Evolutionary conservation across 352 stramenopile genomes (phyloP).

Genomic region (Phytophthora quininea): DNA sequence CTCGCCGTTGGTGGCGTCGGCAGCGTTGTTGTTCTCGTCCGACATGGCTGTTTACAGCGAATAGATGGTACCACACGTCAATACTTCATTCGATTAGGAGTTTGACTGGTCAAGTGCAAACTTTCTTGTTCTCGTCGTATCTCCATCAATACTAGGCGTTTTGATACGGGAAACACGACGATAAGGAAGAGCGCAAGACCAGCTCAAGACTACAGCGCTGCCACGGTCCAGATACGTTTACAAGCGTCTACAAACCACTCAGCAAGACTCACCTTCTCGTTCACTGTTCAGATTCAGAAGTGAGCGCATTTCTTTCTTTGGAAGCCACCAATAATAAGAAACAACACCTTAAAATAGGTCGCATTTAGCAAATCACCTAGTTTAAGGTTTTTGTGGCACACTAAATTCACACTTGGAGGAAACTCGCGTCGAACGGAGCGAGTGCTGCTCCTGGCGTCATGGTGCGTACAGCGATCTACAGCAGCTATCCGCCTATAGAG

Average conservation of each 20-base stretch:
- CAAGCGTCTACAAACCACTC: background rate
- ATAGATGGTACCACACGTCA: background rate
- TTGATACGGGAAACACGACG: background rate
- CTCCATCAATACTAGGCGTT: background rate
- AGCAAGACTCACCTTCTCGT: conserved; percentile 17
- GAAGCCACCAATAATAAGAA: background rate
- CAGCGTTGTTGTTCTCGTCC: conserved; percentile 52
- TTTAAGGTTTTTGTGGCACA: no score
- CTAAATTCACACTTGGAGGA: no score
- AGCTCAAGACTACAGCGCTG: background rate
- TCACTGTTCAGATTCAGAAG: conserved; percentile 26
- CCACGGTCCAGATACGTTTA: background rate
- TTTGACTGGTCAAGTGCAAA: conserved; percentile 16
- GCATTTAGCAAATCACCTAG: no score
- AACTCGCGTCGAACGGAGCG: conserved; percentile 3
- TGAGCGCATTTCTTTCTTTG: conserved; percentile 24
- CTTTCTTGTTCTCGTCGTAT: conserved; percentile 10
- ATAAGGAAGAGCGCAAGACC: background rate
- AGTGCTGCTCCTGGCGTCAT: conserved; percentile 21
- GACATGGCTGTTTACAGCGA: conserved; percentile 46
- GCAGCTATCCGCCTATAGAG: no score
- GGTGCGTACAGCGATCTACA: conserved; percentile 17
- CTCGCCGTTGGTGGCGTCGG: conserved; percentile 56
- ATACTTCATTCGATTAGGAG: background rate
- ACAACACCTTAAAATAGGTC: no score